Conservation (phyloP, 306 rosid species). For the Sophora flavescens region DNA sequence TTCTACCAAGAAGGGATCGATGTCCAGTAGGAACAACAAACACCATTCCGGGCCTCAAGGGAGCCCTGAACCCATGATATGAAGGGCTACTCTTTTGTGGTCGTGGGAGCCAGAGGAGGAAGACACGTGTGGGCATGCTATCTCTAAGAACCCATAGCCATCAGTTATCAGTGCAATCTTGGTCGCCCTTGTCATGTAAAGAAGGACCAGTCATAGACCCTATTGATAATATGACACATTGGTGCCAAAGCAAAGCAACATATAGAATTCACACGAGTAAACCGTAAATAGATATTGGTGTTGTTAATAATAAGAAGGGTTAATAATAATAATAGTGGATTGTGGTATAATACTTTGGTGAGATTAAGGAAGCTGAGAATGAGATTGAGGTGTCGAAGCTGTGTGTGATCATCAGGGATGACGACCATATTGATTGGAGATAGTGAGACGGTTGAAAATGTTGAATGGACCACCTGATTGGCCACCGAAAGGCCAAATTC, state of each 20-base stretch:
- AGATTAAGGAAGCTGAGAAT: conserved; percentile 60
- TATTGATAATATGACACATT: conserved; percentile 18
- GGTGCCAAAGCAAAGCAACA: not conserved
- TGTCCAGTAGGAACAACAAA: conserved; percentile 73
- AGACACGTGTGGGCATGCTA: conserved; percentile 65
- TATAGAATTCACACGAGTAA: too few species aligned
- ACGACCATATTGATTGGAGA: conserved; percentile 62
- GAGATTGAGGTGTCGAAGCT: conserved; percentile 57
- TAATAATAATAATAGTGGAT: too few species aligned
- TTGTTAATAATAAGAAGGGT: too few species aligned
- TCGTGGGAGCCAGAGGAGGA: not conserved
- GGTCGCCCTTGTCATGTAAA: conserved; percentile 60
- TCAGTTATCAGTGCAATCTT: conserved; percentile 55
- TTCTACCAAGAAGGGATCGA: conserved; percentile 49
- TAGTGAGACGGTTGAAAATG: conserved; percentile 52
- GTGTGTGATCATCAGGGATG: conserved; percentile 24
- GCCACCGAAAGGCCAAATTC: conserved; percentile 67
- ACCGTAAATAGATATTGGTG: too few species aligned
- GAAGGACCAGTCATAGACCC: conserved; percentile 59
- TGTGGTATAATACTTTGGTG: conserved; percentile 31
- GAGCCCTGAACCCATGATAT: conserved; percentile 45
- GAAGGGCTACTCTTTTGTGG: conserved; percentile 33
- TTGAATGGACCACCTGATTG: conserved; percentile 55
- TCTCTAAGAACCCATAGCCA: conserved; percentile 67
- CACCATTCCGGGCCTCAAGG: conserved; percentile 49